These are phyloP conservation scores for Apiospora malaysiana DNA, from an alignment of 2,329 filamentous ascomycete species.

Conservation along the genomic window DNA sequence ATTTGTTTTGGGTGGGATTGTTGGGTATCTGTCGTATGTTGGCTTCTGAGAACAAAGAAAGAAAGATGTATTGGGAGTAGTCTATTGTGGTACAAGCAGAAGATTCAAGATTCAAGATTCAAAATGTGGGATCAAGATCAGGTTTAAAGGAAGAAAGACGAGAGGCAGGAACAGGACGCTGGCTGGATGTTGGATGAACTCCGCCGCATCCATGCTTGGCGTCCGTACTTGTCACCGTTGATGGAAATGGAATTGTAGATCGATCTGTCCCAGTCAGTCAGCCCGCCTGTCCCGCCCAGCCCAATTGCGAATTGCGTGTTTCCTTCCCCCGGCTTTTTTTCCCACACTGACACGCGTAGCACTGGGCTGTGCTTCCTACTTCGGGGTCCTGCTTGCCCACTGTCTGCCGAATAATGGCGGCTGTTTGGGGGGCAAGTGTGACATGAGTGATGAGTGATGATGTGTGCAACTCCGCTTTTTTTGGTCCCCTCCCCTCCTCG, in stretches of 20 bases:
- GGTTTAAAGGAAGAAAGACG: neutral
- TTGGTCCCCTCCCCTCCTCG: neutral
- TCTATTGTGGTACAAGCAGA: too few relatives aligned
- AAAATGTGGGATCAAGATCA: neutral
- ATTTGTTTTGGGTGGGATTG: neutral
- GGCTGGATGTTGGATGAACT: constrained; percentile 1
- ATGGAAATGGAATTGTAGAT: constrained; percentile 8
- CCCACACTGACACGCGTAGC: neutral
- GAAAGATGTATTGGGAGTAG: neutral
- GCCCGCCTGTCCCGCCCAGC: neutral
- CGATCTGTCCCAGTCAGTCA: neutral
- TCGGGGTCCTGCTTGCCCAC: too few relatives aligned
- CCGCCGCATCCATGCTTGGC: constrained; percentile 1
- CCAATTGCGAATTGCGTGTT: neutral
- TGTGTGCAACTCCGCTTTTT: constrained; percentile 7
- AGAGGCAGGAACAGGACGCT: neutral
- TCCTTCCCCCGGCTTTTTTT: neutral
- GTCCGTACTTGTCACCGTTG: neutral
- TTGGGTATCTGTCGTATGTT: too few relatives aligned
- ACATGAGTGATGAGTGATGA: neutral
- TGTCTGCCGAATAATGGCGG: neutral
- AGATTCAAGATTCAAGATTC: neutral
- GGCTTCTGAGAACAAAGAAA: neutral
- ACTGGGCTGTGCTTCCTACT: neutral
- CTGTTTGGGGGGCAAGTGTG: too few relatives aligned